Percentiles rank a stretch among this genome's conserved stretches.
phyloP scores from a whole-genome alignment of 23 red algal species.

The Porphyridium purpureum region DNA sequence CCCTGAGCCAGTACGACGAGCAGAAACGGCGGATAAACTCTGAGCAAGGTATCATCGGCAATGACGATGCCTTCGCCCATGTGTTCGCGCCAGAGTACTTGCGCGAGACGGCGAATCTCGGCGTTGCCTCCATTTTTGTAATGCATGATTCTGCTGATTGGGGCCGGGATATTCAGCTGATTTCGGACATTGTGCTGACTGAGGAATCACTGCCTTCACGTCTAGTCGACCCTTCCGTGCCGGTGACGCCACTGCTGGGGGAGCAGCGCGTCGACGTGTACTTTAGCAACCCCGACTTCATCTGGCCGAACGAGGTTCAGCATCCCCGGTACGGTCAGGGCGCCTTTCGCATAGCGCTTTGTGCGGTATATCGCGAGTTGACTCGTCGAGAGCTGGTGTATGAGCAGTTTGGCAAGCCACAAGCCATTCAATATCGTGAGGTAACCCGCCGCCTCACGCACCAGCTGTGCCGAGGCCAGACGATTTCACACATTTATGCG shows the following conservation, averaged over 20 bases:
- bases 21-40: no score
- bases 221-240: background rate
- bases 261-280: constrained; percentile 21
- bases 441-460: no score
- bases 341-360: constrained; percentile 30
- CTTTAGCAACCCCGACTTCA: constrained; percentile 53
- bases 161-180: constrained; percentile 75
- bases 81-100: no score
- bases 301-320: constrained; percentile 33
- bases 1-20: no score
- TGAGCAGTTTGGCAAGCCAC: constrained; percentile 48
- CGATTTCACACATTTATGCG: no score
- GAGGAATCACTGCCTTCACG: background rate
- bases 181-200: constrained; percentile 27
- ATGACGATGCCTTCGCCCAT: no score
- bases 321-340: constrained; percentile 38
- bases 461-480: no score
- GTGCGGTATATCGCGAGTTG: constrained; percentile 15
- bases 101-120: no score
- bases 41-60: no score
- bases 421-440: constrained; percentile 29
- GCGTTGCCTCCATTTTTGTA: constrained; percentile 21
- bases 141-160: constrained; percentile 57
- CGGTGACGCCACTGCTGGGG: background rate
- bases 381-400: constrained; percentile 7